phyloP scores from a whole-genome alignment of 2,329 filamentous ascomycete species.

The Fusarium drepaniforme region DNA sequence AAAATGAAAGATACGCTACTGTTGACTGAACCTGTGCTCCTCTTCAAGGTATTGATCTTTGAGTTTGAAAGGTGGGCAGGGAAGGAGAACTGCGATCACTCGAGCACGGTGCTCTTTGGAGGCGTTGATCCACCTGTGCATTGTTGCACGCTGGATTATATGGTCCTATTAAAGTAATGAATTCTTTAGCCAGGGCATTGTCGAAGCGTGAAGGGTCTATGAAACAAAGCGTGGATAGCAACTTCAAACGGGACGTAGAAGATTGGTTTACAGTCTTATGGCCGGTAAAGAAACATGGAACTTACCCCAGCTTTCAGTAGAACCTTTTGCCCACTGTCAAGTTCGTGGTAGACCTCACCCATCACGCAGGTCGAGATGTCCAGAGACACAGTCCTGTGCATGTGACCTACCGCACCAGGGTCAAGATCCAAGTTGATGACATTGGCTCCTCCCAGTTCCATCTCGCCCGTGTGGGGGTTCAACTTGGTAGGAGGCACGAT shows the following conservation, averaged over 20 bases:
- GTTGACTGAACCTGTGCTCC: not conserved
- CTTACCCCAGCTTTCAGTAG: conserved; percentile 15
- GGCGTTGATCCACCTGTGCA: conserved; percentile 20
- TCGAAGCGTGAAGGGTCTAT: not conserved
- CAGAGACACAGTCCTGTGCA: conserved; percentile 17
- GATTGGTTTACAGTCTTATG: not conserved
- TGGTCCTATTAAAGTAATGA: not conserved
- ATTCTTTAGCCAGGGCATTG: not conserved
- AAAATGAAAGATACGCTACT: not conserved
- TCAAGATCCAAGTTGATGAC: conserved; percentile 17
- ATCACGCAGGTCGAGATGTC: conserved; percentile 20
- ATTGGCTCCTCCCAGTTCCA: conserved; percentile 14
- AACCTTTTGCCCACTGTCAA: conserved; percentile 17
- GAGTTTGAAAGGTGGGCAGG: conserved; percentile 6
- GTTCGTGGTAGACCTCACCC: conserved; percentile 20
- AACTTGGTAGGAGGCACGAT: not conserved
- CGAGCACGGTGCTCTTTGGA: conserved; percentile 10
- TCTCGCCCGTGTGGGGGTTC: conserved; percentile 1
- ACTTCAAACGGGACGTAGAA: not conserved
- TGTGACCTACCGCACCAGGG: conserved; percentile 12
- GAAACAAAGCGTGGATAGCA: not conserved
- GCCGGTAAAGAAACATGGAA: not conserved
- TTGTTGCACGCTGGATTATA: conserved; percentile 18
- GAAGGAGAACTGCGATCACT: conserved; percentile 14
- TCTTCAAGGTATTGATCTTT: not conserved